Conservation (phyloP, 2,329 filamentous ascomycete genomes). For the Shiraia bambusicola region DNA sequence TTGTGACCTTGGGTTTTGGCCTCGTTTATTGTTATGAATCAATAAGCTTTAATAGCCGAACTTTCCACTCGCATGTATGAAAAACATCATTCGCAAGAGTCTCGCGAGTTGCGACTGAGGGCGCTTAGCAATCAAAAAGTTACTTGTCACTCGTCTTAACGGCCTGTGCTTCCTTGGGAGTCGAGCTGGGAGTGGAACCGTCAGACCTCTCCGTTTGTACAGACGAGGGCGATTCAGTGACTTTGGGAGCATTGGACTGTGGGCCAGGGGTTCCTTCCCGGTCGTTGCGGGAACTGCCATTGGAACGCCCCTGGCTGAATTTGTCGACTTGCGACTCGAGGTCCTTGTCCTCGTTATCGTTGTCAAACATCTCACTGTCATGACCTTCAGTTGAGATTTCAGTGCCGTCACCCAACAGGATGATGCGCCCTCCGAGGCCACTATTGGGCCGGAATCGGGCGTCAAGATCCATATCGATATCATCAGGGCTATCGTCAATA, state of each 20-base stretch:
- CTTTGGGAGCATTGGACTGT: constrained; percentile 19
- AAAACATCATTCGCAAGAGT: too few species aligned
- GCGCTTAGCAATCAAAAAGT: neutral
- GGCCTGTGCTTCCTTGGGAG: constrained; percentile 17
- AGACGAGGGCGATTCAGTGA: constrained; percentile 42
- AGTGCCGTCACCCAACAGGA: constrained; percentile 92
- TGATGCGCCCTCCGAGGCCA: constrained; percentile 70
- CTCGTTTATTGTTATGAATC: too few species aligned
- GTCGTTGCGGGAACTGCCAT: constrained; percentile 18
- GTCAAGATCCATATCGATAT: constrained; percentile 74
- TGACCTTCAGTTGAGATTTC: constrained; percentile 86
- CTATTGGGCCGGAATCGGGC: constrained; percentile 69
- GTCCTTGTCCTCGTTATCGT: constrained; percentile 83
- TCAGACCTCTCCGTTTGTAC: constrained; percentile 42
- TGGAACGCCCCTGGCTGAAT: constrained; percentile 41
- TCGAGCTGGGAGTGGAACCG: constrained; percentile 6
- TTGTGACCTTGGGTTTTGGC: constrained; percentile 21
- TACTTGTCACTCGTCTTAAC: constrained; percentile 13
- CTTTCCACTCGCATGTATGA: constrained; percentile 17
- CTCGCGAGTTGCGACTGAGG: too few species aligned
- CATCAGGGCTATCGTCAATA: constrained; percentile 53
- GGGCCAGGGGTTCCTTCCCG: constrained; percentile 33
- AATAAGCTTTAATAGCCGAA: too few species aligned
- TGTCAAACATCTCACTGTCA: constrained; percentile 92
- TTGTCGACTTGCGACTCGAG: constrained; percentile 80